Evolutionary conservation across 2,329 filamentous ascomycete species (phyloP).

Genomic region (Tolypocladium tropicale): DNA sequence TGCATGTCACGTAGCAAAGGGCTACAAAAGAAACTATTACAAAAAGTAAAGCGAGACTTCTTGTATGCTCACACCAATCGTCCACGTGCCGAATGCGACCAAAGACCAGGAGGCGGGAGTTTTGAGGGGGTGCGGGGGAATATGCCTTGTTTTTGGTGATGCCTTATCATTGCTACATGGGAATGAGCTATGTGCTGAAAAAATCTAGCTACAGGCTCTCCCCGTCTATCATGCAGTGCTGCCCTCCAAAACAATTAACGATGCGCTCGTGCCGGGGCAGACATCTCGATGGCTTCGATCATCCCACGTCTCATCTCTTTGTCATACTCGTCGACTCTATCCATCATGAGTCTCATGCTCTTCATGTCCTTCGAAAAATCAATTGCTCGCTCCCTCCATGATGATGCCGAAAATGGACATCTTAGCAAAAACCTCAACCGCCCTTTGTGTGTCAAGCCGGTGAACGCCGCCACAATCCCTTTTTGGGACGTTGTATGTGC

Average conservation of each 20-base stretch:
- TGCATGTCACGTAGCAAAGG: slow-evolving; percentile 50
- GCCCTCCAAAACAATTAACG: no score
- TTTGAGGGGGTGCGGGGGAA: not conserved
- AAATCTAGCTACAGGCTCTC: not conserved
- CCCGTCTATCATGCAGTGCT: slow-evolving; percentile 1
- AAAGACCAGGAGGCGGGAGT: not conserved
- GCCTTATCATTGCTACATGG: not conserved
- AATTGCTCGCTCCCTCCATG: not conserved
- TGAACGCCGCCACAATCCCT: not conserved
- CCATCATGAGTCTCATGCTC: not conserved
- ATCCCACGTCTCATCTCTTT: not conserved
- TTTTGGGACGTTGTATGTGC: slow-evolving; percentile 1
- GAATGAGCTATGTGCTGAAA: not conserved
- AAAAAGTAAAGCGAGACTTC: slow-evolving; percentile 27
- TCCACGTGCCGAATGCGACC: not conserved
- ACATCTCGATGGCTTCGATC: not conserved
- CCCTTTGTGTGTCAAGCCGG: not conserved
- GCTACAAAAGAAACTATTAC: slow-evolving; percentile 28
- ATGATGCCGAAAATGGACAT: not conserved
- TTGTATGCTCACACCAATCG: slow-evolving; percentile 3
- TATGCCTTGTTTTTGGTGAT: not conserved
- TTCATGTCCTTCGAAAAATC: not conserved
- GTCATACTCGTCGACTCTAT: not conserved
- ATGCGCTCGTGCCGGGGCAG: not conserved
- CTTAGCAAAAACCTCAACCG: not conserved